Evolutionary conservation across 2,329 filamentous ascomycete genomes (phyloP), one percentile per base, ranked within the genome.

Genomic region (Cladophialophora psammophila): DNA sequence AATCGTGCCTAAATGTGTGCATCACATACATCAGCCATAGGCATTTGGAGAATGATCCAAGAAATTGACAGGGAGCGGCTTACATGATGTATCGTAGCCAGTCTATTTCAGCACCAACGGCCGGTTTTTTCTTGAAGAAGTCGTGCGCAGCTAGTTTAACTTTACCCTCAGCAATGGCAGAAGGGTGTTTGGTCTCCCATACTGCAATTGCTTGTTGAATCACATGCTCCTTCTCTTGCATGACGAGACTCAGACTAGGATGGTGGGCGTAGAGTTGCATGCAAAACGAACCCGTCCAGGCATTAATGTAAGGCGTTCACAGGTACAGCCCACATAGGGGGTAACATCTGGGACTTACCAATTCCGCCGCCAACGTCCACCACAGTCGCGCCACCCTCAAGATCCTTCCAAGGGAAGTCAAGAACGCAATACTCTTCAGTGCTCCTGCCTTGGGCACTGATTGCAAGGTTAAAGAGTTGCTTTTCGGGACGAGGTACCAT

Each of bases 71-170:
- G 12, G 4, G n/a, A 34, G 13, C 15, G 20, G 48, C 61, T 42
- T 59, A 64, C 61, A 65, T 8, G 32, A 65, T 60, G n/a, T 65
- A 55, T 40, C 63, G 56, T 15, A 65, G 34, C 63, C 63, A 65
- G n/a, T 65, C 60, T 10, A 65, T 48, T 4, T 65, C 55, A 26
- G 63, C 62, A n/a, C 55, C 42, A 2, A 15, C 20, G 5, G 60
- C 56, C 3, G 63, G 63, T n/a, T 60, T 65, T 32, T 42, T 58
- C 40, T 48, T 1, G 20, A 65, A 65, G 32, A 60, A 65, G 36
- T 65, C 63, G 31, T 65, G 63, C 36, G 31, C 15, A 8, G 26
- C 31, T 13, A 65, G 26, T 6, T 31, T 50, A 13, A 60, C 63
- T 65, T 20, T 60, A 7, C 55, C 55, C 10, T 40, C 31, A 4